These are phyloP conservation scores for Beauveria scarabaeidicola DNA, from an alignment of 2,329 filamentous ascomycete genomes.

Conservation along the genomic window DNA sequence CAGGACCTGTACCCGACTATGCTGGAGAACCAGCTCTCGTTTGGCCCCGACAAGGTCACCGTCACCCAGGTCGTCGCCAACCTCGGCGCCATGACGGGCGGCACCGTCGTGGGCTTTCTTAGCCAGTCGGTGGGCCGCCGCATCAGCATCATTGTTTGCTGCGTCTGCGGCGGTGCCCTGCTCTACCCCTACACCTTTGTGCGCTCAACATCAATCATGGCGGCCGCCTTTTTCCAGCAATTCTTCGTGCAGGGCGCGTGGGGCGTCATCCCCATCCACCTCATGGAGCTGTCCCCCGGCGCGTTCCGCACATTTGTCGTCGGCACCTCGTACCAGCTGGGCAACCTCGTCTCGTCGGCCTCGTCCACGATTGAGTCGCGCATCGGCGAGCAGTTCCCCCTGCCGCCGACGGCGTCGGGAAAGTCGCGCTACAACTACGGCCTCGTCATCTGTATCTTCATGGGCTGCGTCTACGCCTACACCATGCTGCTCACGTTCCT, in stretches of 20 bases:
- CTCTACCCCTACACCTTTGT: constrained; percentile 78
- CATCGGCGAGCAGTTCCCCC: constrained; percentile 65
- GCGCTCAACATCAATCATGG: constrained; percentile 54
- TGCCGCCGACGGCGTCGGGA: constrained; percentile 45
- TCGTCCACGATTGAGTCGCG: constrained; percentile 69
- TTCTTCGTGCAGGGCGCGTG: constrained; percentile 72
- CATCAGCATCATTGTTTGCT: constrained; percentile 58
- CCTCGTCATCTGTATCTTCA: constrained; percentile 82
- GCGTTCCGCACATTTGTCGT: constrained; percentile 67
- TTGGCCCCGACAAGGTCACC: constrained; percentile 49
- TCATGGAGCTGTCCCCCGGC: constrained; percentile 68
- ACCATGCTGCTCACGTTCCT: constrained; percentile 54
- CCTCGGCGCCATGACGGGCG: constrained; percentile 61
- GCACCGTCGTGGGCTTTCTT: constrained; percentile 56
- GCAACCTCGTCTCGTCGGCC: constrained; percentile 62
- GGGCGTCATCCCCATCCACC: constrained; percentile 68
- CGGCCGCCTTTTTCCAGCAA: constrained; percentile 76
- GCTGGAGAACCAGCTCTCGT: constrained; percentile 47
- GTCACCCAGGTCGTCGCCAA: constrained; percentile 67
- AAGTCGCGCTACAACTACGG: constrained; percentile 62
- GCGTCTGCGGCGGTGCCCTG: constrained; percentile 60
- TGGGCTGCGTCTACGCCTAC: constrained; percentile 69
- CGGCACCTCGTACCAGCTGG: constrained; percentile 67
- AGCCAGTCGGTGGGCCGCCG: constrained; percentile 63
- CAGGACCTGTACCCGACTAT: constrained; percentile 55